Base-by-base conservation (phyloP, 1,139 yeast species). In the Wickerhamomyces sp. region DNA sequence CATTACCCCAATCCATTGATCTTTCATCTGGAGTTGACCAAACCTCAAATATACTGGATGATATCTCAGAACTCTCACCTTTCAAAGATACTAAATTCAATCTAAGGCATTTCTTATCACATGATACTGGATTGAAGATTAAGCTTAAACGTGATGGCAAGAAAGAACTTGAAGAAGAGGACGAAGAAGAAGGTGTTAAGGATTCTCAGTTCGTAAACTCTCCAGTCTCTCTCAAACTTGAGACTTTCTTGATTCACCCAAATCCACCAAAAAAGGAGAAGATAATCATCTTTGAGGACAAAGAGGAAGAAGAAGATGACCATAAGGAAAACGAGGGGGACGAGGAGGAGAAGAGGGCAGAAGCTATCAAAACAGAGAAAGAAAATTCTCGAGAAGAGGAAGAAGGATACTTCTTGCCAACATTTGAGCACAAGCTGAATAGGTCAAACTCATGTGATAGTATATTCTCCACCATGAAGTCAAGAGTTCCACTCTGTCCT, bases 381-480 rank as follows among this genome's bases (percentile, higher is more conserved):
- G 34, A 33, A 13, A 43, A 32, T 4, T 18, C 23, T 18, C 23
- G 23, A 36, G 42, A 32, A 6, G n/a, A 34, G 4, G 43, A 34
- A 9, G 36, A 41, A 9, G 31, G 9, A 27, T 40, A 10, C 18
- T 9, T 33, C 15, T 18, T 43, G 1, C 56, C 58, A 9, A 45
- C 53, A 2, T 56, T 55, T 39, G 55, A 54, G 15, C 60, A 57
- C 37, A 52, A 45, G 27, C 47, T 58, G 39, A 56, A 56, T 44
- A 52, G 62, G 48, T 56, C 62, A n/a, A 58, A 55, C 39, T 58
- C 62, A 2, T 57, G 59, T 44, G 61, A 58, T 41, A 51, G 56
- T 34, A 53, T 58, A 6, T 58, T 58, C 42, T 53, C 59, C 7
- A 48, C 48, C 3, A 50, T 55, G 47, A 52, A 54, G 1, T 41